Conservation (phyloP, 2,329 filamentous ascomycete genomes). For the Dactylellina leptospora region DNA sequence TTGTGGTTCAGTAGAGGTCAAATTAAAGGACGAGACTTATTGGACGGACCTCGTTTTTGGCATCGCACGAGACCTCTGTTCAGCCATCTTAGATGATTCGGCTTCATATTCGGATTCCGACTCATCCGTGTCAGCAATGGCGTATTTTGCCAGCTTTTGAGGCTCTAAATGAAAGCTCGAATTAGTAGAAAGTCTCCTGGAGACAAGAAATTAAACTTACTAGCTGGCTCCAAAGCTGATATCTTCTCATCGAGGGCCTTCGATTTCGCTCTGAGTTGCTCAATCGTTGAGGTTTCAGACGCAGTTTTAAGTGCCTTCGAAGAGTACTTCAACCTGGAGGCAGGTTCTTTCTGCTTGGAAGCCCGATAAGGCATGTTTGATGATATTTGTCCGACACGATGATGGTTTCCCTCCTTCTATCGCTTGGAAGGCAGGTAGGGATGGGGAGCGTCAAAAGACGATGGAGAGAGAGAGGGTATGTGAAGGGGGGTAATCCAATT, state of each 20-base stretch:
- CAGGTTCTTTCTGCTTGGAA: background rate
- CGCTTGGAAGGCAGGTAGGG: background rate
- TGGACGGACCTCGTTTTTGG: too few species aligned
- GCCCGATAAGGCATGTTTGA: background rate
- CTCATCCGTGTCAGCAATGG: background rate
- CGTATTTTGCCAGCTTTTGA: background rate
- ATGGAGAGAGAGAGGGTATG: background rate
- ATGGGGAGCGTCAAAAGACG: background rate
- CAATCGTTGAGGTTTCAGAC: background rate
- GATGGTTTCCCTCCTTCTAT: too few species aligned
- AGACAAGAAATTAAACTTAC: background rate
- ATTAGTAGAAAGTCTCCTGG: background rate
- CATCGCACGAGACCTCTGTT: slow-evolving; percentile 8
- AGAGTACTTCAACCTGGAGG: background rate
- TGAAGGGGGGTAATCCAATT: background rate
- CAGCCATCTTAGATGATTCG: slow-evolving; percentile 12
- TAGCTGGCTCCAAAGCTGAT: background rate
- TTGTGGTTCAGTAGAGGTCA: too few species aligned
- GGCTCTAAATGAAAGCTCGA: background rate
- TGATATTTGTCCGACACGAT: background rate
- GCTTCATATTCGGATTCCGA: background rate
- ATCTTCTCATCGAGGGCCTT: slow-evolving; percentile 12
- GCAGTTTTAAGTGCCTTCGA: background rate
- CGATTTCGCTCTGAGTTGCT: slow-evolving; percentile 5
- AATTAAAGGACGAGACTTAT: background rate